Percentiles rank a stretch among this genome's conserved stretches.
These are phyloP conservation scores for Aegilops sharonensis DNA, from an alignment of 176 grass and related monocot species.

Conservation along the genomic window DNA sequence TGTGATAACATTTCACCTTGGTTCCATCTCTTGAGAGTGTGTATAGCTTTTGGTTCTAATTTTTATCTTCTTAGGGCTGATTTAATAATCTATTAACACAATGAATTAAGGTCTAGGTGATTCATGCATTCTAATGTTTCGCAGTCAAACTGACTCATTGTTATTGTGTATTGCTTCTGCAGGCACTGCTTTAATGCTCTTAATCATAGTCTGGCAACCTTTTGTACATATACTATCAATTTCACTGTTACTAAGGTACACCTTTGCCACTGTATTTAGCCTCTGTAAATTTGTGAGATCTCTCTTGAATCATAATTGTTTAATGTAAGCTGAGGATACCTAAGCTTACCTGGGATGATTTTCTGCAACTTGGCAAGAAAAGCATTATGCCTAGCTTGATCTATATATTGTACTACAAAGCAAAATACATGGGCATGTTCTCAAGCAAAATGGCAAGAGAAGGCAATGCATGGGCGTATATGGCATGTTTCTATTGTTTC, in stretches of 20 bases:
- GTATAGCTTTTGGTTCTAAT: neutral
- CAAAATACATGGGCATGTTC: neutral
- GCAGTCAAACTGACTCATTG: constrained; percentile 2
- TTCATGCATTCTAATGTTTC: constrained; percentile 8
- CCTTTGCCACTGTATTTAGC: constrained; percentile 4
- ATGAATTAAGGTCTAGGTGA: neutral
- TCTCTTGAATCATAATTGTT: constrained; percentile 19
- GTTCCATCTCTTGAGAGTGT: constrained; percentile 16
- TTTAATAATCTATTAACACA: neutral
- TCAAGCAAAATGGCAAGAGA: constrained; percentile 7
- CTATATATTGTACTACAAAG: neutral
- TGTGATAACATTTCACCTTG: neutral
- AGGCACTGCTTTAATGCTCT: constrained; percentile 86
- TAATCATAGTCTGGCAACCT: constrained; percentile 85
- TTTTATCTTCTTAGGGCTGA: neutral
- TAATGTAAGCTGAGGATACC: neutral
- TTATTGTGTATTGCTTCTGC: constrained; percentile 23
- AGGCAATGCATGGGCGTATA: neutral
- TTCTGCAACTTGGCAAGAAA: neutral
- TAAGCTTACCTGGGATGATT: neutral
- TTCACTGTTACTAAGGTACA: constrained; percentile 70
- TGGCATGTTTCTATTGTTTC: neutral
- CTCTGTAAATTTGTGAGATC: constrained; percentile 1
- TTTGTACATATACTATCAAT: constrained; percentile 63
- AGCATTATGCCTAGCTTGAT: neutral